These are phyloP conservation scores for Phytopythium litorale DNA, from an alignment of 352 stramenopile species.

Conservation along the genomic window DNA sequence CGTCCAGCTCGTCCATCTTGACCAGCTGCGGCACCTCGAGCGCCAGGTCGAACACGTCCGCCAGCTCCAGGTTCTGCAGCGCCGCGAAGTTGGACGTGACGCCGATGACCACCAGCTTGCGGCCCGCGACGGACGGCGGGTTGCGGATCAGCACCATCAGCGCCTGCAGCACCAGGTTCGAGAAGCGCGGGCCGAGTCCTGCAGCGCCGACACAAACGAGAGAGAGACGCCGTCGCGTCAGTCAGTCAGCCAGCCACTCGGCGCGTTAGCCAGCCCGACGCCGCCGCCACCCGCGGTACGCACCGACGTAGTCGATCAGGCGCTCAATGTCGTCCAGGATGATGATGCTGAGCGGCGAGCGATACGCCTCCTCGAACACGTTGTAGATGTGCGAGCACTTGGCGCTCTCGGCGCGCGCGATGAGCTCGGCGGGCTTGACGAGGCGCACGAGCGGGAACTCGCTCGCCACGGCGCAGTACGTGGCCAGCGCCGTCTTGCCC, in stretches of 20 bases:
- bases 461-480: slow-evolving; percentile 94
- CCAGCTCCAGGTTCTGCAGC: slow-evolving; percentile 92
- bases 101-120: slow-evolving; percentile 95
- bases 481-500: slow-evolving; percentile 98
- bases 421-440: slow-evolving; percentile 97
- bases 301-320: slow-evolving; percentile 96
- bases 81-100: slow-evolving; percentile 92
- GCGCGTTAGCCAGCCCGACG: too few species aligned
- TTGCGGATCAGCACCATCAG: slow-evolving; percentile 99
- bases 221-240: slow-evolving; percentile 5
- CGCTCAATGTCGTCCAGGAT: slow-evolving; percentile 99
- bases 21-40: slow-evolving; percentile 91
- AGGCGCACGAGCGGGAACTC: slow-evolving; percentile 98
- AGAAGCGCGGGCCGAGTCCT: slow-evolving; percentile 96
- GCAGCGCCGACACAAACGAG: background rate
- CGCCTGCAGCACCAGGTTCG: slow-evolving; percentile 98
- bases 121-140: slow-evolving; percentile 88
- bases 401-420: slow-evolving; percentile 91
- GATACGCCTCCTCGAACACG: slow-evolving; percentile 97
- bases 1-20: slow-evolving; percentile 86
- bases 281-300: slow-evolving; percentile 7
- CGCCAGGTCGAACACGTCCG: slow-evolving; percentile 93
- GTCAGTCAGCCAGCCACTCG: background rate
- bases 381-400: slow-evolving; percentile 96
- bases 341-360: slow-evolving; percentile 97